Percentiles rank a stretch among this genome's conserved stretches.
phyloP scores from a whole-genome alignment of 1,284 basidiomycete genomes.

The Ustilago loliicola region DNA sequence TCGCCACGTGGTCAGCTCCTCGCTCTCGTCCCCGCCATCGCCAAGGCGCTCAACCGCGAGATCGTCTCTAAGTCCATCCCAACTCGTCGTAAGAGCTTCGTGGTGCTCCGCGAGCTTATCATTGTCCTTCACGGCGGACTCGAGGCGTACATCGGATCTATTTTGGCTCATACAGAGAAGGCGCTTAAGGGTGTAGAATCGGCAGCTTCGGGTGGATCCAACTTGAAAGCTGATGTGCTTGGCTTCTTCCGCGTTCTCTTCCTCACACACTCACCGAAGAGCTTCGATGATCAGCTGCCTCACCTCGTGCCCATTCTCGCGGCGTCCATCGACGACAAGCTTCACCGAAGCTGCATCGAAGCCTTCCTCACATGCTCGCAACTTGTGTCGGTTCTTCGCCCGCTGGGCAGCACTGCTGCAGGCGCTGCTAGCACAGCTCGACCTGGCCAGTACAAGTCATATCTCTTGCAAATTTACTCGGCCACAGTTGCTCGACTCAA shows the following conservation, averaged over 20 bases:
- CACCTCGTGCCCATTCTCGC: constrained; percentile 81
- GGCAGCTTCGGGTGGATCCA: constrained; percentile 66
- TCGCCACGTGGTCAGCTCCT: constrained; percentile 69
- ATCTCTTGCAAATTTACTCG: constrained; percentile 75
- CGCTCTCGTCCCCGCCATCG: constrained; percentile 80
- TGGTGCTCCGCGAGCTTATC: constrained; percentile 81
- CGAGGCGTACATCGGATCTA: constrained; percentile 77
- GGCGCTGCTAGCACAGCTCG: constrained; percentile 3
- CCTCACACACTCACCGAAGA: constrained; percentile 80
- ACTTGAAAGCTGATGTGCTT: constrained; percentile 76
- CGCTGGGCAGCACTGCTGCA: constrained; percentile 33
- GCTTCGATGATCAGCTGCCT: constrained; percentile 77
- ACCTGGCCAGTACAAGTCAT: constrained; percentile 44
- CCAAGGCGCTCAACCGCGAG: constrained; percentile 86
- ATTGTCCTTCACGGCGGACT: constrained; percentile 86
- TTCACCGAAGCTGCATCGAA: constrained; percentile 69
- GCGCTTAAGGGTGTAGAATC: constrained; percentile 69
- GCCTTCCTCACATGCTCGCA: constrained; percentile 77
- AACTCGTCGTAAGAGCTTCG: constrained; percentile 87
- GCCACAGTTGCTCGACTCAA: constrained; percentile 80
- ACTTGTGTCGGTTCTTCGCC: constrained; percentile 72
- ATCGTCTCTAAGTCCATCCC: constrained; percentile 86
- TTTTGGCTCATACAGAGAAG: constrained; percentile 71
- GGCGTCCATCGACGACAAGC: constrained; percentile 76
- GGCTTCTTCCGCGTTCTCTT: constrained; percentile 89